phyloP scores from a whole-genome alignment of 2,329 filamentous ascomycete species.

The Cytospora chrysosperma region DNA sequence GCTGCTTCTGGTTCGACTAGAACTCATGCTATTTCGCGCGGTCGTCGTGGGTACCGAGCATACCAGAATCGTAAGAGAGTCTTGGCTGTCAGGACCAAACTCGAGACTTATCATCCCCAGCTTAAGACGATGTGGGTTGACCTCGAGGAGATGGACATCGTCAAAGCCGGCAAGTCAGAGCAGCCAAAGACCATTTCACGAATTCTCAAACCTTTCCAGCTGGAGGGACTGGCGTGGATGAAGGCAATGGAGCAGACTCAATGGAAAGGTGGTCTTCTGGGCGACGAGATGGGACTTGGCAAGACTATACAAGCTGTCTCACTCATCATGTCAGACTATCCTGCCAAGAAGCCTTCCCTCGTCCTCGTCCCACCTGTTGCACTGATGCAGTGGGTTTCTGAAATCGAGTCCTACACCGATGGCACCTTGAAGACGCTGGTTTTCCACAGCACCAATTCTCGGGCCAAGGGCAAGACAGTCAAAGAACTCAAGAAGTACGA shows the following conservation, averaged over 20 bases:
- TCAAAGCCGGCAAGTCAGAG: conserved; percentile 60
- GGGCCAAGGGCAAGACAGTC: conserved; percentile 72
- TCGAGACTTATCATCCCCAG: conserved; percentile 75
- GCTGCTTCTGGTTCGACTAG: conserved; percentile 19
- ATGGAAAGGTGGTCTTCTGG: conserved; percentile 87
- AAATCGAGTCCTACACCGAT: conserved; percentile 79
- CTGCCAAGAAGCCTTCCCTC: conserved; percentile 75
- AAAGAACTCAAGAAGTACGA: conserved; percentile 80
- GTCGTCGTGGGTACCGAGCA: conserved; percentile 37
- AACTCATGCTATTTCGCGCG: conserved; percentile 18
- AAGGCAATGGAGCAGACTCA: conserved; percentile 78
- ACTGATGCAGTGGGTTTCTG: conserved; percentile 89
- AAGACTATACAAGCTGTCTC: conserved; percentile 99
- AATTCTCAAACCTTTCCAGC: conserved; percentile 87
- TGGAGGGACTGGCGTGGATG: conserved; percentile 95
- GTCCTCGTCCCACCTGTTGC: conserved; percentile 92
- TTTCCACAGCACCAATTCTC: conserved; percentile 82
- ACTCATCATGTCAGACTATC: conserved; percentile 96
- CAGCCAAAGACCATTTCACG: conserved; percentile 79
- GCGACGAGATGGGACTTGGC: conserved; percentile 98
- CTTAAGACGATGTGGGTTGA: conserved; percentile 83
- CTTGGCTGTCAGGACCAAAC: conserved; percentile 58
- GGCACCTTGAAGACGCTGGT: conserved; percentile 88
- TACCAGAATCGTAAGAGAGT: conserved; percentile 31
- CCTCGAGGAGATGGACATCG: conserved; percentile 64